Conservation (phyloP, 192 early-diverging fungal species). For the Entophlyctis helioformis region DNA sequence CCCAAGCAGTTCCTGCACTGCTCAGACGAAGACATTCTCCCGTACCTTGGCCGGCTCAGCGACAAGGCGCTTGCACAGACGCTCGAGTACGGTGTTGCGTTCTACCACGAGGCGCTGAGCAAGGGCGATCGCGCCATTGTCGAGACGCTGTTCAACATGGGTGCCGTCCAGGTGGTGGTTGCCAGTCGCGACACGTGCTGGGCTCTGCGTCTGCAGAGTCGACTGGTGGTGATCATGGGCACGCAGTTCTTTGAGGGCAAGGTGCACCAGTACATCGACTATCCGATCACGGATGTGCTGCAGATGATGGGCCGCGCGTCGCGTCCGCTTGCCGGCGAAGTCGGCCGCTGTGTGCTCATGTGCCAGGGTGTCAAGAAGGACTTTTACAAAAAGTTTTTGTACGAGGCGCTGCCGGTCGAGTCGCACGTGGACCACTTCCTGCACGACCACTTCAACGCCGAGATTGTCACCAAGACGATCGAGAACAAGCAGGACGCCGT, state of each 20-base stretch:
- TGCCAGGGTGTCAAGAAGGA: constrained; percentile 89
- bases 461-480: constrained; percentile 89
- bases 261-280: constrained; percentile 94
- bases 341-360: constrained; percentile 81
- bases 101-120: constrained; percentile 82
- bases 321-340: constrained; percentile 36
- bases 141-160: constrained; percentile 55
- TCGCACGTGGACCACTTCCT: constrained; percentile 87
- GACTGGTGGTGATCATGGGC: constrained; percentile 90
- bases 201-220: constrained; percentile 70
- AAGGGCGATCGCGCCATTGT: constrained; percentile 63
- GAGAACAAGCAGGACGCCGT: constrained; percentile 97
- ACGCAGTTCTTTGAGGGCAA: constrained; percentile 90
- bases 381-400: constrained; percentile 95
- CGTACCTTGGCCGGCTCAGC: constrained; percentile 46
- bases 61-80: constrained; percentile 64
- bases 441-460: constrained; percentile 96
- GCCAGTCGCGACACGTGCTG: constrained; percentile 87
- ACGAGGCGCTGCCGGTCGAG: constrained; percentile 92
- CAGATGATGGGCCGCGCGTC: constrained; percentile 98
- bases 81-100: constrained; percentile 73
- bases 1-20: constrained; percentile 64
- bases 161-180: constrained; percentile 80
- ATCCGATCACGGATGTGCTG: constrained; percentile 85
- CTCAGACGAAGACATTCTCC: constrained; percentile 45